Conservation (phyloP, 108 stramenopile species). For the Cyclostephanos invisitatus region DNA sequence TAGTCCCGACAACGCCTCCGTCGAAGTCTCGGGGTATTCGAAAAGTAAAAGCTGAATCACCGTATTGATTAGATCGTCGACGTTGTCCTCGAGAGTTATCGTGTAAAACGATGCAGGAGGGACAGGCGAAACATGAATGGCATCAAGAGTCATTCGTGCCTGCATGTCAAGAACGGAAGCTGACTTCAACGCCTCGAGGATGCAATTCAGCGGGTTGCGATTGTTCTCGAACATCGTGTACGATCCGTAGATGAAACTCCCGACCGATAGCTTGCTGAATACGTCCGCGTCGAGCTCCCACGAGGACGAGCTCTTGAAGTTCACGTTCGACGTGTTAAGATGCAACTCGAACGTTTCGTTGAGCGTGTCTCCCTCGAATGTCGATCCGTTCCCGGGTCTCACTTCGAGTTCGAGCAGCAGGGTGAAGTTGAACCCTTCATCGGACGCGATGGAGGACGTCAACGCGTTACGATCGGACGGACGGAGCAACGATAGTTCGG, state of each 20-base stretch:
- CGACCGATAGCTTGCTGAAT: constrained; percentile 48
- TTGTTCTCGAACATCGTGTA: constrained; percentile 39
- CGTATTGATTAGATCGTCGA: constrained; percentile 60
- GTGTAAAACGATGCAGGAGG: constrained; percentile 1
- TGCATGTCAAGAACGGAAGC: constrained; percentile 28
- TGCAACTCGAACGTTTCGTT: constrained; percentile 57
- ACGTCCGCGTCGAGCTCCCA: constrained; percentile 38
- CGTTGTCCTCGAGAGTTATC: constrained; percentile 49
- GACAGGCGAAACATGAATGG: constrained; percentile 23
- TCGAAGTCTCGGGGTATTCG: constrained; percentile 58
- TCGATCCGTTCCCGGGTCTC: constrained; percentile 19
- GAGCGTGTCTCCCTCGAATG: constrained; percentile 39
- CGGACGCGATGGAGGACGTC: constrained; percentile 26
- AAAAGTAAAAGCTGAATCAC: constrained; percentile 50
- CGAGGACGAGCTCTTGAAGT: constrained; percentile 19
- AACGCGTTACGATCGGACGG: constrained; percentile 38
- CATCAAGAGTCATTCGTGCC: constrained; percentile 33
- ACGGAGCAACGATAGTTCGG: constrained; percentile 44
- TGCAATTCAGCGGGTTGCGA: constrained; percentile 34
- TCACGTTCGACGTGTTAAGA: constrained; percentile 48
- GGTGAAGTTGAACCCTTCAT: constrained; percentile 37
- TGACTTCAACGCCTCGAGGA: constrained; percentile 40
- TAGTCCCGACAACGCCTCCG: constrained; percentile 43
- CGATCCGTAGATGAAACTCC: constrained; percentile 51
- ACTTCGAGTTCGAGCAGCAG: constrained; percentile 51